Evolutionary conservation across 352 stramenopile genomes (phyloP), one percentile per base, ranked within the genome.

Genomic region (Pythium guiyangense): DNA sequence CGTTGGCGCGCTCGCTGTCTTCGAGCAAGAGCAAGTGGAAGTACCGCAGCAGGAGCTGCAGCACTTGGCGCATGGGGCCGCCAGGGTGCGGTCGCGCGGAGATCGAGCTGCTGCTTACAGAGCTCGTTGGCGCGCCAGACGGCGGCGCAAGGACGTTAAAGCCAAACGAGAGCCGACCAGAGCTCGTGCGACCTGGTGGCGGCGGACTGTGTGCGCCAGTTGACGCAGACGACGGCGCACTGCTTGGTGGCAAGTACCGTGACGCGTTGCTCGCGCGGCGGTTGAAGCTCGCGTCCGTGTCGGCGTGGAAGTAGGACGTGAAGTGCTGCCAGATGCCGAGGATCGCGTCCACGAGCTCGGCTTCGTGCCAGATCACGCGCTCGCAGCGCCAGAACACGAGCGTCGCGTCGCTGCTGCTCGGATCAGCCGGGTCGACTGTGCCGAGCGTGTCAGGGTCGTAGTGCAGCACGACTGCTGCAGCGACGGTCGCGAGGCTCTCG

Each of bases 321-420:
- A 91, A 86, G 51, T 91, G 82, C 61, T 94, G 84, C 84, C 84
- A 94, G 31, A 92, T 79, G 3, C 74, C 71, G 22, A 94, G 55
- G 49, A 94, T 77, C 31, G 80, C 70, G 45, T 94, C 82, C 9
- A 90, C 77, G 5, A 94, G 64, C 52, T 94, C 84, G 8, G 78
- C 66, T 58, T 94, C 84, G 48, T 90, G 72, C 72, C 70, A 85
- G 51, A 90, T 81, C 44, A 79, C 73, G 20, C 83, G 76, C 35
- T 89, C 78, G 49, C 81, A 90, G 47, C 79, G 87, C 84, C 84
- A 94, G 55, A 88, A 94, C 0, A 88, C 75, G 20, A 74, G 67
- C 40, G 53, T 67, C 15, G 67, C 46, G 11, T 64, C 58, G 34
- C 64, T 37, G 31, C n/a, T 45, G 1, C 5, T 25, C n/a, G n/a